Evolutionary conservation across 371 early-diverging fungal species (phyloP).

Genomic region (Mucor irregularis): DNA sequence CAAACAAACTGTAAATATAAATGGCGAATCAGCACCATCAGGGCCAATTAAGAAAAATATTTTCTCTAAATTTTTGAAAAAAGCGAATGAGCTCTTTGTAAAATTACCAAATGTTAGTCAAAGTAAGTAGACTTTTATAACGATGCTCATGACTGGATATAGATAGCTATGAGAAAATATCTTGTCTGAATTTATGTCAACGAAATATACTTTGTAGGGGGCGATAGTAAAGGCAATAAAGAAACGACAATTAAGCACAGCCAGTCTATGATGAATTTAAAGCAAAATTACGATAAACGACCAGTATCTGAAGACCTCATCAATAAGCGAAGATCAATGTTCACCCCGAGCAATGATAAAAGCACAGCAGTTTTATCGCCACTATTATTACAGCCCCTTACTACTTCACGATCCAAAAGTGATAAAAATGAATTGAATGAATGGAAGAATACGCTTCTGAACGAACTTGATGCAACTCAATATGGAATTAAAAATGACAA

Average conservation of each 20-base stretch:
- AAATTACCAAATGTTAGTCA: not conserved
- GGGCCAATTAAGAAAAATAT: not conserved
- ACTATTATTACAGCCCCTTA: not conserved
- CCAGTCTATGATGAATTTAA: not conserved
- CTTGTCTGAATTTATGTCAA: too few species aligned
- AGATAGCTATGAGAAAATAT: not conserved
- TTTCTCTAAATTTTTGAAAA: not conserved
- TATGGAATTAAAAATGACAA: constrained; percentile 86
- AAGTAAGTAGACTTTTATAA: not conserved
- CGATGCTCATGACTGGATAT: not conserved
- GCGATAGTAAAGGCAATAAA: not conserved
- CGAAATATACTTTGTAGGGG: not conserved
- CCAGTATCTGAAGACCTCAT: not conserved
- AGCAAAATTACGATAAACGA: too few species aligned
- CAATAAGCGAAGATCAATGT: not conserved
- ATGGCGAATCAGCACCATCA: not conserved
- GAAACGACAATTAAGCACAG: not conserved
- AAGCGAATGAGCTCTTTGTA: not conserved
- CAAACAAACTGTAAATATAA: not conserved
- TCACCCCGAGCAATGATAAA: too few species aligned
- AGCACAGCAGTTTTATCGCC: not conserved
- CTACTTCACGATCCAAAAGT: not conserved
- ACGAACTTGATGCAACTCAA: constrained; percentile 95
- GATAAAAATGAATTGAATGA: not conserved
- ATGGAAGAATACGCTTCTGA: constrained; percentile 61